phyloP scores from a whole-genome alignment of 108 stramenopile species.

The Aurantiochytrium sp. region DNA sequence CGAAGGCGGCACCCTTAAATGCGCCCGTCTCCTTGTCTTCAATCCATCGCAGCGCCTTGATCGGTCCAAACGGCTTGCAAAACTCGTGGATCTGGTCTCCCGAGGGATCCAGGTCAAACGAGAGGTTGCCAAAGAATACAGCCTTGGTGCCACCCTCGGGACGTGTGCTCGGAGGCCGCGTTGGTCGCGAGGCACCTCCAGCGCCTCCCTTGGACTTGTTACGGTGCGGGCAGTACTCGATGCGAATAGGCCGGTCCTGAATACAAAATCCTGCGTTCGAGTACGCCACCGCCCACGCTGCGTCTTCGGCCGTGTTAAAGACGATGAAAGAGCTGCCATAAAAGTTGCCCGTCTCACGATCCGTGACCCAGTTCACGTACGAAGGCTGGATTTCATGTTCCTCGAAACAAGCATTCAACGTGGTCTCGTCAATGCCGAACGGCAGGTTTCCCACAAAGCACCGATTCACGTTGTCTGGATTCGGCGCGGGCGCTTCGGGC shows the following conservation, averaged over 20 bases:
- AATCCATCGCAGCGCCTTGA: slow-evolving; percentile 82
- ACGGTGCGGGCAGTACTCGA: slow-evolving; percentile 73
- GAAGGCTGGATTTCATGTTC: neutral
- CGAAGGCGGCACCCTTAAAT: slow-evolving; percentile 70
- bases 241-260: slow-evolving; percentile 80
- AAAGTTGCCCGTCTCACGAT: slow-evolving; percentile 43
- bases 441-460: slow-evolving; percentile 37
- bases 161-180: neutral
- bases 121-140: slow-evolving; percentile 81
- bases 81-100: slow-evolving; percentile 70
- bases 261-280: slow-evolving; percentile 54
- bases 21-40: slow-evolving; percentile 80
- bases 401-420: neutral
- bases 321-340: slow-evolving; percentile 44
- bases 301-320: slow-evolving; percentile 23
- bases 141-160: slow-evolving; percentile 40
- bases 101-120: slow-evolving; percentile 87
- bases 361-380: slow-evolving; percentile 40
- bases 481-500: slow-evolving; percentile 55
- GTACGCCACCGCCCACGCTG: slow-evolving; percentile 38
- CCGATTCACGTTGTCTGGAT: slow-evolving; percentile 46
- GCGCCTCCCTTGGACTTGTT: slow-evolving; percentile 58
- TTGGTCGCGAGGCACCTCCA: slow-evolving; percentile 31
- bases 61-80: slow-evolving; percentile 64
- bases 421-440: slow-evolving; percentile 26